Evolutionary conservation across 306 rosid species (phyloP), one percentile per base, ranked within the genome.

Genomic region (Arachis hypogaea): DNA sequence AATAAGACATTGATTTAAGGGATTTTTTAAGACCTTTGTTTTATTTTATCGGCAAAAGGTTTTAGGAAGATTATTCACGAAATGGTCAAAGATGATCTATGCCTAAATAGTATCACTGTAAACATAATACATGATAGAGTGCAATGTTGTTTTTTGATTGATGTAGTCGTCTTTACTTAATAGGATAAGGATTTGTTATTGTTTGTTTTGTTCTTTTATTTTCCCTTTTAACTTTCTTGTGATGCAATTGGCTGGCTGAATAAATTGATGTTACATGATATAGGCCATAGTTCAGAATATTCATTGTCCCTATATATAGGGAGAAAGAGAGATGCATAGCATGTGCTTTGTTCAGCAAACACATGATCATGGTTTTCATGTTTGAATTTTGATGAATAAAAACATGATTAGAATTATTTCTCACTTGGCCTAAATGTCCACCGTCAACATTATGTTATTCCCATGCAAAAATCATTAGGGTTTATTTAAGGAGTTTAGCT

Each of bases 351-450:
- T 45, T 47, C 46, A n/a, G 29, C 67, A n/a, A 36, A 62, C 29
- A 62, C 49, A n/a, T 38, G 67, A 36, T 61, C 11, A 12, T 40
- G 11, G 5, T 61, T 46, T 38, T 52, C 7, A n/a, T 52, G 16
- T 6, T 9, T 30, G 45, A 40, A 6, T 59, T 22, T 22, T 33
- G 38, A 33, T 2, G 3, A 33, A 33, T 33, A 33, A 33, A 33
- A 33, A 33, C 28, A 61, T 38, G 4, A 47, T 0, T 51, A 36
- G 6, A 36, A 51, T 33, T 9, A 52, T 68, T 50, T 56, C 11
- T 11, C 59, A 66, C 47, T 47, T 3, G 71, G 44, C 44, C 28
- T 33, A 33, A 47, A 11, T 29, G 30, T 55, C 59, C 71, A 66
- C 59, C 22, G 9, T 59, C 22, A 60, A 59, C 38, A 9, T 11